Evolutionary conservation across 202 grass and related monocot genomes (phyloP).

Genomic region (Hordeum pubiflorum): DNA sequence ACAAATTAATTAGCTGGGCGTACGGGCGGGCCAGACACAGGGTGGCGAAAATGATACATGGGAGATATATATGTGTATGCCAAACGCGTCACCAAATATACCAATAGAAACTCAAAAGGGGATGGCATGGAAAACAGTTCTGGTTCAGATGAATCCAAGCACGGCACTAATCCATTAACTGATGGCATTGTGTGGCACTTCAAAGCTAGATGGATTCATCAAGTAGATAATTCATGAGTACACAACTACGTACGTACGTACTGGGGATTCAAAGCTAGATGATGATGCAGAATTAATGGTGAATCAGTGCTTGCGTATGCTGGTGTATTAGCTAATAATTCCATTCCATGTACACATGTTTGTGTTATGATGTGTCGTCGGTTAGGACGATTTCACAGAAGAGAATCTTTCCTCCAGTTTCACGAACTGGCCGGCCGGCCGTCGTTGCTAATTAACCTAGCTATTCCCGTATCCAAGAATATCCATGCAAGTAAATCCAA

Average conservation of each 20-base stretch:
- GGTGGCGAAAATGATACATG: constrained; percentile 11
- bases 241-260: not conserved
- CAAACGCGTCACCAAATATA: not conserved
- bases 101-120: not conserved
- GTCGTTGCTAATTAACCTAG: not conserved
- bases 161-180: not conserved
- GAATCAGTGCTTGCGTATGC: not conserved
- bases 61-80: not conserved
- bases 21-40: not conserved
- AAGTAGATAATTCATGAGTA: not conserved
- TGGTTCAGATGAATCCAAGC: not conserved
- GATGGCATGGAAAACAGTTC: not conserved
- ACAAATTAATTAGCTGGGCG: not conserved
- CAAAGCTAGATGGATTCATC: constrained; percentile 15
- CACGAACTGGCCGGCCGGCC: no score
- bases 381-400: no score
- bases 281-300: not conserved
- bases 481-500: not conserved
- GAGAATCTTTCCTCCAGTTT: no score
- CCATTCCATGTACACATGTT: no score
- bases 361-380: no score
- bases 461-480: constrained; percentile 1
- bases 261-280: constrained; percentile 24
- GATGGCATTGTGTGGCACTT: constrained; percentile 8
- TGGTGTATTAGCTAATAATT: no score